These are phyloP conservation scores for Phytophthora rubi DNA, from an alignment of 352 stramenopile species.

Conservation along the genomic window DNA sequence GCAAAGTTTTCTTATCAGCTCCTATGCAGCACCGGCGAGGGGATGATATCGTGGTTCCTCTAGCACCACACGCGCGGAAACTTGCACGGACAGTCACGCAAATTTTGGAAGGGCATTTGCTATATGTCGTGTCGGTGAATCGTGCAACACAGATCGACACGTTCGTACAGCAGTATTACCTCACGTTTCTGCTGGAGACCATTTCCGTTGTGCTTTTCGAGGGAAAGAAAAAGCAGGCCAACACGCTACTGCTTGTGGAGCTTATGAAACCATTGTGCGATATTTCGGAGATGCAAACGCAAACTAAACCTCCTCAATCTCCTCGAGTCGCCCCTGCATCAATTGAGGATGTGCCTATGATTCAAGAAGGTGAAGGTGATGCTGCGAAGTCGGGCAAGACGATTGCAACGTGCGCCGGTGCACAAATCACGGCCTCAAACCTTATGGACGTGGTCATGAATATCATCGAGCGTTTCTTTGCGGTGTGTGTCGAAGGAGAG, in stretches of 20 bases:
- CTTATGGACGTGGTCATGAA: conserved; percentile 66
- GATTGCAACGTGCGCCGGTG: conserved; percentile 32
- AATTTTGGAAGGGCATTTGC: conserved; percentile 56
- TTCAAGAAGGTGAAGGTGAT: conserved; percentile 24
- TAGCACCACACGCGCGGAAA: conserved; percentile 65
- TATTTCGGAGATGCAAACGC: conserved; percentile 20
- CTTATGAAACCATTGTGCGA: conserved; percentile 54
- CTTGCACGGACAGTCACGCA: conserved; percentile 54
- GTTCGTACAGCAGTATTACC: conserved; percentile 80
- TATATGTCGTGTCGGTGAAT: conserved; percentile 52
- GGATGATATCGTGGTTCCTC: conserved; percentile 59
- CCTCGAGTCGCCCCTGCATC: background rate
- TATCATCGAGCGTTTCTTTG: conserved; percentile 51
- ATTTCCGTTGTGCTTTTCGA: conserved; percentile 79
- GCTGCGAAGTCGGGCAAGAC: conserved; percentile 24
- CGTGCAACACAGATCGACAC: conserved; percentile 53
- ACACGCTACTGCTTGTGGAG: conserved; percentile 74
- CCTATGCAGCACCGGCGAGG: conserved; percentile 70
- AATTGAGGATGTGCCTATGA: conserved; percentile 42
- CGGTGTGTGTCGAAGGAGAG: conserved; percentile 35
- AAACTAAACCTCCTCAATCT: background rate
- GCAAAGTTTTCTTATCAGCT: conserved; percentile 70
- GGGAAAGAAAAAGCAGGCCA: conserved; percentile 77
- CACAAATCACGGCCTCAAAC: conserved; percentile 44
- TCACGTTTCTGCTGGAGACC: conserved; percentile 83